Evolutionary conservation across 257 asterid genomes (phyloP), one percentile per base, ranked within the genome.

Genomic region (Cordia subcordata): DNA sequence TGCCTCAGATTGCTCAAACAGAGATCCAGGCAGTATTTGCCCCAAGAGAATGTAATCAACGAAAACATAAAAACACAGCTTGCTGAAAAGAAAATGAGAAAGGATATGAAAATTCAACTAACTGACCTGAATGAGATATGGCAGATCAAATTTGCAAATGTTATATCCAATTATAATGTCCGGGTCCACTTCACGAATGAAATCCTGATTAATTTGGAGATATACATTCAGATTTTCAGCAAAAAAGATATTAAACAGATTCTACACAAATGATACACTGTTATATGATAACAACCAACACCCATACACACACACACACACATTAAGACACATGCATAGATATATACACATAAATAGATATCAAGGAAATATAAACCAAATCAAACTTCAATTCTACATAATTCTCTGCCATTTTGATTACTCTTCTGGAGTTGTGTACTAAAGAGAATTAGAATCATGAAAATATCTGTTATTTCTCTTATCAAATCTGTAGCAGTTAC

Each of bases 111-210:
- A 53, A 53, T 61, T 59, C 14, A 46, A 57, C 23, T 47, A 40
- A 50, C 56, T 49, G 60, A 89, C 97, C 97, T 90, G 90, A 72
- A 93, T 93, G 71, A 93, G 97, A 77, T 93, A 93, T 33, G 99
- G 99, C 70, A 93, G 68, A 81, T 89, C 99, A 72, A 93, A 93
- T 68, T 93, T 93, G 85, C 99, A 93, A 64, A 93, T 93, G 77
- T 93, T 93, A 75, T 93, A 93, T 57, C 99, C 99, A 78, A 93
- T 89, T 65, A 93, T 73, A 61, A 93, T 86, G 68, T 93, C 99
- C 44, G 99, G 99, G 76, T 93, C 99, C 76, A 89, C 89, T 73
- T 93, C 99, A 51, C 92, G 90, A 45, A 93, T 72, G 45, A 93
- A 75, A 67, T 93, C 97, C 99, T 93, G 70, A 57, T 16, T 59